Conservation (phyloP, 768 basidiomycete genomes). For the Trametes villosa region DNA sequence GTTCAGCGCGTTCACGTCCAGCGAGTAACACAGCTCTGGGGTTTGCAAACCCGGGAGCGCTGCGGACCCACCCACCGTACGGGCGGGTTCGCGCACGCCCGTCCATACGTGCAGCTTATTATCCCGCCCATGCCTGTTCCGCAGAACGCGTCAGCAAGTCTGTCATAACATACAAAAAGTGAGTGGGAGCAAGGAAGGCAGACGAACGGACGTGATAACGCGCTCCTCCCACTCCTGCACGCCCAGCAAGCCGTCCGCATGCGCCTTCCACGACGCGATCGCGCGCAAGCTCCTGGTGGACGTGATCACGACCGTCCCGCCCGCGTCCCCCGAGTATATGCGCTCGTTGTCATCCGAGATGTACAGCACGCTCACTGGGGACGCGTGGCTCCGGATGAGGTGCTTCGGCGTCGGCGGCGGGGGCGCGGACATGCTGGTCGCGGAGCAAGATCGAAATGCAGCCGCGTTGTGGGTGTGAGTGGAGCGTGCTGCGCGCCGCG, state of each 20-base stretch:
- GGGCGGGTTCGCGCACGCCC: slow-evolving; percentile 39
- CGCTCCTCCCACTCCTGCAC: slow-evolving; percentile 71
- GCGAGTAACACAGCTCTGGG: slow-evolving; percentile 62
- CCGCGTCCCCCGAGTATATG: slow-evolving; percentile 84
- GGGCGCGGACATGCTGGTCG: slow-evolving; percentile 12
- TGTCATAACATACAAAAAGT: not conserved
- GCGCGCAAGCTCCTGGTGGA: slow-evolving; percentile 79
- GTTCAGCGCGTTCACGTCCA: slow-evolving; percentile 93
- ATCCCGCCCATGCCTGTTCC: slow-evolving; percentile 83
- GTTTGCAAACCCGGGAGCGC: slow-evolving; percentile 50
- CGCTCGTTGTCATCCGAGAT: slow-evolving; percentile 77
- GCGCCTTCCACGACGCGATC: slow-evolving; percentile 75
- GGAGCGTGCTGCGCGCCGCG: not conserved
- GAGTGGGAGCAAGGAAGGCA: not conserved
- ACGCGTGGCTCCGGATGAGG: slow-evolving; percentile 72
- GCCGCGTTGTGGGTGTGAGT: not conserved
- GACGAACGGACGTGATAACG: slow-evolving; percentile 84
- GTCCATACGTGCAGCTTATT: slow-evolving; percentile 83
- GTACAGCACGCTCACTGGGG: slow-evolving; percentile 60
- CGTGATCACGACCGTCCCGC: slow-evolving; percentile 77
- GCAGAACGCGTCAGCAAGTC: too few species aligned
- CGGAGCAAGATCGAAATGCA: not conserved
- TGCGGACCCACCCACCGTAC: slow-evolving; percentile 60
- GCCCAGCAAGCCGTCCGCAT: slow-evolving; percentile 76
- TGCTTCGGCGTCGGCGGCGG: slow-evolving; percentile 59